phyloP scores from a whole-genome alignment of 768 basidiomycete genomes.

The Amanita rimosa region DNA sequence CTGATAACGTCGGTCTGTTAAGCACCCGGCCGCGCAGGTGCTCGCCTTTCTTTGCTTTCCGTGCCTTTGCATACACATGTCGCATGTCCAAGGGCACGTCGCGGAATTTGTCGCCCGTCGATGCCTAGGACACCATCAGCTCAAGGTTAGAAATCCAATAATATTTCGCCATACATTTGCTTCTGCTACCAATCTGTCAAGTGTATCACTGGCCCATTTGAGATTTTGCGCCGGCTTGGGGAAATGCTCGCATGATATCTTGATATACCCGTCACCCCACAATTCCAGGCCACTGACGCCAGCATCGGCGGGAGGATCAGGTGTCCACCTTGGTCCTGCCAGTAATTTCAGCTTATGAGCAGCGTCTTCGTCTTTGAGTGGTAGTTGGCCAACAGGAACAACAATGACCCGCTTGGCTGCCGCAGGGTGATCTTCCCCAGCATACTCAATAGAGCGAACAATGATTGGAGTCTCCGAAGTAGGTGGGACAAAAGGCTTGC shows the following conservation, averaged over 20 bases:
- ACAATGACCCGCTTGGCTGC: conserved; percentile 63
- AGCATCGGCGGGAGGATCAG: conserved; percentile 56
- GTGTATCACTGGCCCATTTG: conserved; percentile 85
- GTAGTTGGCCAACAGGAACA: conserved; percentile 63
- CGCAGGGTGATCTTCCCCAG: conserved; percentile 66
- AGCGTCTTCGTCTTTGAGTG: conserved; percentile 50
- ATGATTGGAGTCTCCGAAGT: conserved; percentile 44
- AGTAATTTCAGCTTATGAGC: conserved; percentile 81
- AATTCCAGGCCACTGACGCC: conserved; percentile 40
- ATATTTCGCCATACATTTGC: conserved; percentile 54
- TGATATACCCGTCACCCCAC: conserved; percentile 35
- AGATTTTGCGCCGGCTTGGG: conserved; percentile 77
- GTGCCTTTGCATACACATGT: conserved; percentile 60
- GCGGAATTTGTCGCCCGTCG: conserved; percentile 33
- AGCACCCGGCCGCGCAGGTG: conserved; percentile 44
- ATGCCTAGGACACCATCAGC: conserved; percentile 19
- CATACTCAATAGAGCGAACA: conserved; percentile 68
- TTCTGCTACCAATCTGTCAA: conserved; percentile 68
- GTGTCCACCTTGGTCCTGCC: conserved; percentile 33
- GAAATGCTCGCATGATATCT: conserved; percentile 76
- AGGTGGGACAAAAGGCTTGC: conserved; percentile 71
- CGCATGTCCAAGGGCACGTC: conserved; percentile 76
- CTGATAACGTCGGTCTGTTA: conserved; percentile 52
- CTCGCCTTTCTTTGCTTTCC: conserved; percentile 67
- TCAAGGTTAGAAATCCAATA: neutral